Evolutionary conservation across 352 stramenopile species (phyloP).

Genomic region (Globisporangium carolinianum): DNA sequence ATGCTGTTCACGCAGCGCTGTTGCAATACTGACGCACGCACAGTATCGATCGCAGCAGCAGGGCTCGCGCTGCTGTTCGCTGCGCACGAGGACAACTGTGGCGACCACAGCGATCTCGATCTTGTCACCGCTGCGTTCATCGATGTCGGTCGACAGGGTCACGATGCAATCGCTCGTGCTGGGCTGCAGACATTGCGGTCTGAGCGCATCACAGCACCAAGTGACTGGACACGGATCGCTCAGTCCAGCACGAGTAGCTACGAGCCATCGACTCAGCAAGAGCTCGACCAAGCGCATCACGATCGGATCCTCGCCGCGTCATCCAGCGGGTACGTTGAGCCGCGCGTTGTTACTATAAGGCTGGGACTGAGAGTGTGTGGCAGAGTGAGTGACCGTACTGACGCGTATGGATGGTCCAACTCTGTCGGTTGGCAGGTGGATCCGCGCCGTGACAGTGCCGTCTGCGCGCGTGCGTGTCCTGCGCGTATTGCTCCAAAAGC

Average conservation of each 20-base stretch:
- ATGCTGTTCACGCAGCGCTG: not conserved
- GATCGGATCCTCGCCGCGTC: slow-evolving; percentile 24
- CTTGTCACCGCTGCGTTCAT: slow-evolving; percentile 19
- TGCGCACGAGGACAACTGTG: slow-evolving; percentile 1
- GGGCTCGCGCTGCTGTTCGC: slow-evolving; percentile 19
- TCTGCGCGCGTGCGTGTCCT: slow-evolving; percentile 16
- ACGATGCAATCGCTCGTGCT: not conserved
- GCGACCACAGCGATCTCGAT: slow-evolving; percentile 8
- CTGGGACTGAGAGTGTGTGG: too few species aligned
- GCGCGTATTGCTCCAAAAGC: slow-evolving; percentile 26
- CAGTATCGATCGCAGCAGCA: not conserved
- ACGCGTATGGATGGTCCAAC: too few species aligned
- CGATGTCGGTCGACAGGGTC: slow-evolving; percentile 15
- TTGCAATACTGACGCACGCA: not conserved
- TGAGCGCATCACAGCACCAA: not conserved
- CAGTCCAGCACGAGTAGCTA: not conserved
- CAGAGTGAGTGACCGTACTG: too few species aligned
- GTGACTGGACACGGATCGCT: not conserved
- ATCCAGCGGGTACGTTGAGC: slow-evolving; percentile 20
- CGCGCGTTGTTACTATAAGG: too few species aligned
- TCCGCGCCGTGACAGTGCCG: slow-evolving; percentile 9
- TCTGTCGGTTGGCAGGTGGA: slow-evolving; percentile 20
- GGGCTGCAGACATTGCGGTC: too few species aligned
- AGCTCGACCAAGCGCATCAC: slow-evolving; percentile 13
- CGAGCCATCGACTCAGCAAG: not conserved